These are phyloP conservation scores for Botrytis byssoidea DNA, from an alignment of 2,329 filamentous ascomycete genomes.

Conservation along the genomic window DNA sequence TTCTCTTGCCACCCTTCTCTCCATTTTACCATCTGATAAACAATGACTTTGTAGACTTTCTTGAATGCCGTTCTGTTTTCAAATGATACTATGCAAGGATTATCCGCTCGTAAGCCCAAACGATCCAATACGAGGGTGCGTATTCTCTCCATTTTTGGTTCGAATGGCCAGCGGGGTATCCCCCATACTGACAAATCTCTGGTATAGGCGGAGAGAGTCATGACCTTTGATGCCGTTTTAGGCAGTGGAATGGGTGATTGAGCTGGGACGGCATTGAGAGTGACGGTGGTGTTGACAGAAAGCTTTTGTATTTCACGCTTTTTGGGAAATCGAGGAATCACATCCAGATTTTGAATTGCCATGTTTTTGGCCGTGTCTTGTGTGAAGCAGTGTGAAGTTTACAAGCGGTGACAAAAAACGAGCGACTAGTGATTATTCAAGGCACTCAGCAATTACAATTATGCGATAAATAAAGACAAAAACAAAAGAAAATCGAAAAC, in stretches of 20 bases:
- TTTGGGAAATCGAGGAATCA: background rate
- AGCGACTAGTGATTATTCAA: too few species aligned
- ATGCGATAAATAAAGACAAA: background rate
- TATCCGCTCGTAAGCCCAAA: background rate
- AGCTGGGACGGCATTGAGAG: background rate
- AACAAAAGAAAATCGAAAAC: background rate
- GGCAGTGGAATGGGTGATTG: background rate
- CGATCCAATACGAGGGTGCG: background rate
- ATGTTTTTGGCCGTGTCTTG: background rate
- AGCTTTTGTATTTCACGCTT: background rate
- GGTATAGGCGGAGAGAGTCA: background rate
- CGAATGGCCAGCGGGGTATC: background rate
- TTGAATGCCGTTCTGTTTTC: background rate
- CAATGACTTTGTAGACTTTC: background rate
- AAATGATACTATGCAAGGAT: background rate
- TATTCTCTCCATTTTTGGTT: background rate
- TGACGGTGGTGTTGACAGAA: slow-evolving; percentile 2
- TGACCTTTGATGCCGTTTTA: background rate
- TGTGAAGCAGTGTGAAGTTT: too few species aligned
- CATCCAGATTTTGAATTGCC: background rate
- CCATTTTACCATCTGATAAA: background rate
- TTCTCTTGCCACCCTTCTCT: background rate
- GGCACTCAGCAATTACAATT: background rate
- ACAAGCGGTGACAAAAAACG: too few species aligned
- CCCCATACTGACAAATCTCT: background rate